Base-by-base conservation (phyloP, 768 basidiomycete species). In the Suillus occidentalis region DNA sequence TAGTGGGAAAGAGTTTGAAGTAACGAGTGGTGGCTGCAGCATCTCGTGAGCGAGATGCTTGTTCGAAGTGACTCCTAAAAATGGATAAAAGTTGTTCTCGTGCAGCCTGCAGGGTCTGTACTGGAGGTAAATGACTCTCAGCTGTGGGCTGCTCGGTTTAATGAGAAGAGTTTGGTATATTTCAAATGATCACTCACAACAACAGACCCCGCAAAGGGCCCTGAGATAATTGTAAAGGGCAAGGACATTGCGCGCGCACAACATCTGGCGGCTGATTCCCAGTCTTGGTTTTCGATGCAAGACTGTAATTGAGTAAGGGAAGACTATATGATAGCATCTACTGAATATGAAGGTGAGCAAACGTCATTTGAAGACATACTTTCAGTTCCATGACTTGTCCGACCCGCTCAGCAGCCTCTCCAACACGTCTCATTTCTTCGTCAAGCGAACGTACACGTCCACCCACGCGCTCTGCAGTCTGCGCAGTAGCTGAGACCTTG, bases 1-100 rank as follows among this genome's bases (percentile, higher is more conserved):
- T 95, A 4, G 89, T 89, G 5, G 97, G 97, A 76, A 99, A 99
- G 3, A 99, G 82, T 75, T 98, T 95, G 84, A 99, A 99, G 79
- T 92, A 99, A 14, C 97, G 88, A 70, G 89, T 95, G 2, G 92
- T 95, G 1, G 89, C 89, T 16, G 89, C 89, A 31, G 95, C 90
- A 77, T 98, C 94, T 34, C 92, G 86, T 16, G 87, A 84, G 25
- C 81, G 82, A 6, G 94, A 94, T 1, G 97, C 97, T 63, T 88
- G 82, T 50, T 88, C 85, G 72, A 99, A 99, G 60, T 90, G 86
- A n/a, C 79, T 80, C 39, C 83, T 83, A 77, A 99, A 99, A 42
- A 91, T 86, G 13, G 82, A 77, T 13, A 99, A 82, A 8, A 99
- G 85, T 40, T 84, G 81, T 65, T 90, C 84, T 59, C 95, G 86